Evolutionary conservation across 805 yeast genomes (phyloP).

Genomic region (Metschnikowia lachancei): DNA sequence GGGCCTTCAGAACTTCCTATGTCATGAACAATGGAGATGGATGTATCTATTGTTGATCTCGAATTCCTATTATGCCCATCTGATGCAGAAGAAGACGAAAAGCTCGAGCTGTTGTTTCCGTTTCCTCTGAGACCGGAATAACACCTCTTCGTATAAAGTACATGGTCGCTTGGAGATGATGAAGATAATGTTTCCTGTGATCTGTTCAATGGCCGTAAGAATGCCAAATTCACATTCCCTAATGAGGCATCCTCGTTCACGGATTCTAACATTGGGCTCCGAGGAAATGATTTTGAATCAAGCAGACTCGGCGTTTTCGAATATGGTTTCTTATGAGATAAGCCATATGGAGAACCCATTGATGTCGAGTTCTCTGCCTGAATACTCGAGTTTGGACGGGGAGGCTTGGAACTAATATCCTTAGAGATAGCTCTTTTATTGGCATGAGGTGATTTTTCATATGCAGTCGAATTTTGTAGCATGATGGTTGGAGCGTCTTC

Average conservation of each 20-base stretch:
- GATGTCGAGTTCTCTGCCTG: no score
- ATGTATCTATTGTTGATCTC: conserved; percentile 27
- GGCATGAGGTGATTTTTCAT: no score
- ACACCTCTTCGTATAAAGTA: neutral
- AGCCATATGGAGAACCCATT: neutral
- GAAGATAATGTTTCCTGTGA: conserved; percentile 34
- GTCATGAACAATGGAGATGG: conserved; percentile 21
- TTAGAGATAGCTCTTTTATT: no score
- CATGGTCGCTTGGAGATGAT: neutral
- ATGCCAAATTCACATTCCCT: conserved; percentile 21
- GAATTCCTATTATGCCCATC: conserved; percentile 1
- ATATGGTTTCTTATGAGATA: neutral
- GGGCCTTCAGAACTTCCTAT: neutral
- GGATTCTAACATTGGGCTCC: neutral
- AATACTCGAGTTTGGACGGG: no score
- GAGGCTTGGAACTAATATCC: no score
- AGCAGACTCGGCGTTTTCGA: neutral
- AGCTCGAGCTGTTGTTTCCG: neutral
- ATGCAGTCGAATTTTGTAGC: no score
- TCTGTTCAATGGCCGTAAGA: conserved; percentile 31
- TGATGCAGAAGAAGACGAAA: conserved; percentile 1
- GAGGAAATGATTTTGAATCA: neutral
- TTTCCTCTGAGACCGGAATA: neutral
- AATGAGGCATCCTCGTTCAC: neutral
- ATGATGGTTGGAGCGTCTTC: no score